These are phyloP conservation scores for Aspergillus nanangensis DNA, from an alignment of 495 filamentous ascomycete species.

Conservation along the genomic window DNA sequence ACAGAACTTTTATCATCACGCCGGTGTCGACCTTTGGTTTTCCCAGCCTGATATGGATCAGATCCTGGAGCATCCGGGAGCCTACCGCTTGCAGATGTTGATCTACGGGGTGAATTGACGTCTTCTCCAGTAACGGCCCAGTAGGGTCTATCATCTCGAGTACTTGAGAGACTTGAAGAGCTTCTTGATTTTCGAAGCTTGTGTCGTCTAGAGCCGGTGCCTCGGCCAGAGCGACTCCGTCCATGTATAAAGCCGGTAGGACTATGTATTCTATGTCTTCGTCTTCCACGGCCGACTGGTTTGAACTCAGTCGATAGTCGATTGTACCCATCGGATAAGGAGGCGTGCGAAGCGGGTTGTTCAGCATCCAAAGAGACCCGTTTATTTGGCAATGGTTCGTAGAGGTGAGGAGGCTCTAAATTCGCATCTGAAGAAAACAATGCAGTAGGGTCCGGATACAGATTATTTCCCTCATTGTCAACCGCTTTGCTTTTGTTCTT, in stretches of 20 bases:
- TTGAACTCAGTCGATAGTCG: conserved; percentile 26
- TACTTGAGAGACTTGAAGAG: conserved; percentile 13
- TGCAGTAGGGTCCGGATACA: conserved; percentile 50
- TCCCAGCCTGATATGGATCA: too few relatives aligned
- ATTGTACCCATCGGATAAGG: conserved; percentile 25
- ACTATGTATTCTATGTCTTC: conserved; percentile 21
- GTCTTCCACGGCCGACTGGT: conserved; percentile 30
- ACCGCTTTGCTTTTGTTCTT: conserved; percentile 72
- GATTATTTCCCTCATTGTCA: conserved; percentile 62
- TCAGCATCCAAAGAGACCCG: conserved; percentile 12
- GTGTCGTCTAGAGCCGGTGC: conserved; percentile 17
- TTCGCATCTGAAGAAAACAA: conserved; percentile 18
- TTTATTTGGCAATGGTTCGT: conserved; percentile 14
- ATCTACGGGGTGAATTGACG: too few relatives aligned
- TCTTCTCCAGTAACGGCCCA: too few relatives aligned
- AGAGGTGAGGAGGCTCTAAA: conserved; percentile 6
- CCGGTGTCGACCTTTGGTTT: neutral
- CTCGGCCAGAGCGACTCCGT: conserved; percentile 23
- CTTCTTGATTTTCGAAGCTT: conserved; percentile 24
- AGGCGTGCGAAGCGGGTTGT: conserved; percentile 23
- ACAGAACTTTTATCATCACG: conserved; percentile 23
- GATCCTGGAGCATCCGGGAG: too few relatives aligned
- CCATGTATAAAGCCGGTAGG: conserved; percentile 22
- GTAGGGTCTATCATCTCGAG: too few relatives aligned
- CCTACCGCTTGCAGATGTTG: too few relatives aligned